Evolutionary conservation across 2,329 filamentous ascomycete species (phyloP), one percentile per base, ranked within the genome.

Genomic region (Echinosphaeria canescens): DNA sequence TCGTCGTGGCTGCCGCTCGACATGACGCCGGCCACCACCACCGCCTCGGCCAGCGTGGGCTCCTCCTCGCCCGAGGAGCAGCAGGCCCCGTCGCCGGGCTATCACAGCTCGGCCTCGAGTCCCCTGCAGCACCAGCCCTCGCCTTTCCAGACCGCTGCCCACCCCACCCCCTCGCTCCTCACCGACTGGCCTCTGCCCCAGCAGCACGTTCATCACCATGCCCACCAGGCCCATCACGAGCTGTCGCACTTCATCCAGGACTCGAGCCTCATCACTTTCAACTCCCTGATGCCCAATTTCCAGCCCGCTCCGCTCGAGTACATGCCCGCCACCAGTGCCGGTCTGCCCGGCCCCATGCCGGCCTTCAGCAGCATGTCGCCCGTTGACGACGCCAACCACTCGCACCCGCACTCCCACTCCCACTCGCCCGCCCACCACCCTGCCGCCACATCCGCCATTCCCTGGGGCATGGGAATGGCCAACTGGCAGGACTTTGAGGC

Each of bases 401-500:
- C 81, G 39, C 72, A 75, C 31, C 59, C 64, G 19, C 51, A 66
- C 4, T 82, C 75, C 48, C 53, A 46, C 38, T 48, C 51, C 31
- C 57, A 73, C 43, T 56, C 62, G 17, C 53, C 62, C 23, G 58
- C 68, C 36, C n/a, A n/a, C n/a, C n/a, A n/a, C n/a, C n/a, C n/a
- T n/a, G 60, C 68, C 24, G 59, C 65, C 30, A 47, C 54, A 10
- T 34, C 41, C 26, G 49, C 60, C 11, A 57, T 60, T 50, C 67
- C 55, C 43, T 79, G 56, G 72, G 66, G 46, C 26, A 47, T 62
- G 33, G 63, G 69, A 34, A 70, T 76, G 52, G 67, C 73, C 26
- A 73, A 75, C 36, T 82, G 75, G 69, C 71, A 80, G 34, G 81
- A 91, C 41, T 76, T 91, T 39, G 70, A 76, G 37, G 60, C 65